Conservation (phyloP, 495 filamentous ascomycete genomes). For the Talaromyces nanjingensis region DNA sequence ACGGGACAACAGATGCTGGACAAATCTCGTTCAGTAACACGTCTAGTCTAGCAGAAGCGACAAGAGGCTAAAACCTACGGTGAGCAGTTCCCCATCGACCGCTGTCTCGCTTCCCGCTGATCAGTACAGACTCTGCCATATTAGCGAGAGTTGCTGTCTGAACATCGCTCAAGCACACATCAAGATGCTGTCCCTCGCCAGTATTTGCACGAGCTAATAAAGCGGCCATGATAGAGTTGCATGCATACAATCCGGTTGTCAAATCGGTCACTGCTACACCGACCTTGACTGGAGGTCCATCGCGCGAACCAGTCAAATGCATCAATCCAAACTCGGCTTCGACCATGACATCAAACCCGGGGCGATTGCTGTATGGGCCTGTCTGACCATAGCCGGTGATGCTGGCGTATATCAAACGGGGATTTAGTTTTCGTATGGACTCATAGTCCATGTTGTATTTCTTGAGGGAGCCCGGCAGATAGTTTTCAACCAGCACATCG, state of each 20-base stretch:
- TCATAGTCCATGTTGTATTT: slow-evolving; percentile 76
- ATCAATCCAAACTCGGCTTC: slow-evolving; percentile 88
- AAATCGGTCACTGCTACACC: slow-evolving; percentile 87
- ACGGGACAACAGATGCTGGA: slow-evolving; percentile 73
- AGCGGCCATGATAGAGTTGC: slow-evolving; percentile 79
- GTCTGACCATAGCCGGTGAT: slow-evolving; percentile 66
- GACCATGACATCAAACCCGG: slow-evolving; percentile 92
- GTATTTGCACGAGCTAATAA: slow-evolving; percentile 56
- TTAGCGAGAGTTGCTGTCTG: slow-evolving; percentile 79
- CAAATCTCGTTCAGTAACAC: too few species aligned
- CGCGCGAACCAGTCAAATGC: slow-evolving; percentile 77
- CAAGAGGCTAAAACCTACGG: slow-evolving; percentile 19
- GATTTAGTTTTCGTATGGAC: slow-evolving; percentile 62
- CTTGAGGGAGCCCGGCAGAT: slow-evolving; percentile 71
- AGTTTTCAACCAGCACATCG: slow-evolving; percentile 89
- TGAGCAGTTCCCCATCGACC: slow-evolving; percentile 88
- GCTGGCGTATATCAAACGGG: slow-evolving; percentile 31
- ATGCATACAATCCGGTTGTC: slow-evolving; percentile 79
- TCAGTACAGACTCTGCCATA: slow-evolving; percentile 75
- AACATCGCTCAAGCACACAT: slow-evolving; percentile 75
- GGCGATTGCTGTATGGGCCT: slow-evolving; percentile 70
- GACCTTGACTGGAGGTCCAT: slow-evolving; percentile 82
- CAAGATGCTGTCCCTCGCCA: slow-evolving; percentile 74
- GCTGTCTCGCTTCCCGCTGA: slow-evolving; percentile 59
- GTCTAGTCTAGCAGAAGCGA: background rate